These are phyloP conservation scores for Phytopythium ostracodes DNA, from an alignment of 352 stramenopile genomes.

Conservation along the genomic window DNA sequence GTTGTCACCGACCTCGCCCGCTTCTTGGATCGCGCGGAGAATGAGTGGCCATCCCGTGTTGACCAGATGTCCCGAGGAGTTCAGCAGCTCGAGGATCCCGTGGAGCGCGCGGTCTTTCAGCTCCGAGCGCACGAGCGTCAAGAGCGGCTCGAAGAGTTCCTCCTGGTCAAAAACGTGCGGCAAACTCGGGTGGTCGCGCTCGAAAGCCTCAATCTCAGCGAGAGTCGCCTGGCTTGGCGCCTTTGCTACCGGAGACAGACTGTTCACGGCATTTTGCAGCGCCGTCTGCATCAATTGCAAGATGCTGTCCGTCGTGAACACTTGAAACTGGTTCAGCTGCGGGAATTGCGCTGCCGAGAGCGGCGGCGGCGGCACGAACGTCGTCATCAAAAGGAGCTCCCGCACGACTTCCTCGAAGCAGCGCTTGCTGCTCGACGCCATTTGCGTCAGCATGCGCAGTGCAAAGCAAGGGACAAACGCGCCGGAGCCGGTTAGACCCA, in stretches of 20 bases:
- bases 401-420: constrained; percentile 77
- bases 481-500: constrained; percentile 54
- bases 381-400: constrained; percentile 70
- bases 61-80: constrained; percentile 71
- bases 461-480: constrained; percentile 70
- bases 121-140: constrained; percentile 59
- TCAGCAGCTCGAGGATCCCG: constrained; percentile 75
- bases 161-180: constrained; percentile 66
- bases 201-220: constrained; percentile 41
- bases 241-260: constrained; percentile 43
- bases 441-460: constrained; percentile 77
- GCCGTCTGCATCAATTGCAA: constrained; percentile 76
- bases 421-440: constrained; percentile 62
- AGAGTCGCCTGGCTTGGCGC: constrained; percentile 35
- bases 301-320: constrained; percentile 76
- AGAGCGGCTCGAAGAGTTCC: constrained; percentile 58
- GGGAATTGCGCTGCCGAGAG: constrained; percentile 42
- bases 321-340: constrained; percentile 64
- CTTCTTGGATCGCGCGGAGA: constrained; percentile 58
- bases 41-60: constrained; percentile 67
- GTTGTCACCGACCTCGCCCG: constrained; percentile 54
- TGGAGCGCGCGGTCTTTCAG: constrained; percentile 72
- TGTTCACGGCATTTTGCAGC: constrained; percentile 59
- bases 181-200: constrained; percentile 18
- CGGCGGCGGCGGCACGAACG: constrained; percentile 39